Conservation (phyloP, 495 filamentous ascomycete species). For the Hypoxylon fuscum region DNA sequence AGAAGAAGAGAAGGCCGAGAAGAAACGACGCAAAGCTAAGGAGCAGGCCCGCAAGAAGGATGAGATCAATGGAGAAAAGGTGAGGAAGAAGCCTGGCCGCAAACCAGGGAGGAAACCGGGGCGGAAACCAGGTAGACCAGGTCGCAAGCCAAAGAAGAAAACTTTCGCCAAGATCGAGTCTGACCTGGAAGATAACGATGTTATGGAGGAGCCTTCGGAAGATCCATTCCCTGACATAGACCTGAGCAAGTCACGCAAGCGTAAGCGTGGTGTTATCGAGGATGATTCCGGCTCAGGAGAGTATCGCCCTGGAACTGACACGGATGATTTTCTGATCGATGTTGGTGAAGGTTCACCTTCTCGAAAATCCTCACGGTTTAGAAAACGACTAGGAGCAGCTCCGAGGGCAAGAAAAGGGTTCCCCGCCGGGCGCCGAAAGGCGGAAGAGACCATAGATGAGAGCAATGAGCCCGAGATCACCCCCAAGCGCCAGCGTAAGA, state of each 20-base stretch:
- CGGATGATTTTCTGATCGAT: slow-evolving; percentile 31
- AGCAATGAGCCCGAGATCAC: slow-evolving; percentile 20
- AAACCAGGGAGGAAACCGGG: slow-evolving; percentile 44
- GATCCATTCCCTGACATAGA: slow-evolving; percentile 32
- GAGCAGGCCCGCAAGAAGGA: slow-evolving; percentile 38
- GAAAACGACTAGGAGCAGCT: slow-evolving; percentile 34
- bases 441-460: slow-evolving; percentile 8
- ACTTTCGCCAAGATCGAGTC: slow-evolving; percentile 37
- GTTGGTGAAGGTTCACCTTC: slow-evolving; percentile 15
- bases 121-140: slow-evolving; percentile 41
- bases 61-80: slow-evolving; percentile 28
- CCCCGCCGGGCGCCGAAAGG: slow-evolving; percentile 11
- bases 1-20: slow-evolving; percentile 53
- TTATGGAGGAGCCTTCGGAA: slow-evolving; percentile 32
- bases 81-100: slow-evolving; percentile 46
- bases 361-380: slow-evolving; percentile 20
- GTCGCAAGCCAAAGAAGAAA: slow-evolving; percentile 44
- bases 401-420: slow-evolving; percentile 29
- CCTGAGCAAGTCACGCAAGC: slow-evolving; percentile 30
- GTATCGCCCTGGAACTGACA: slow-evolving; percentile 34
- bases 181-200: slow-evolving; percentile 38
- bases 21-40: slow-evolving; percentile 44
- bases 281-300: slow-evolving; percentile 35
- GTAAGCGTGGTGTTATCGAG: slow-evolving; percentile 27
- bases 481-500: slow-evolving; percentile 31